Evolutionary conservation across 192 early-diverging fungal species (phyloP), one percentile per base, ranked within the genome.

Genomic region (Geosiphon pyriformis): DNA sequence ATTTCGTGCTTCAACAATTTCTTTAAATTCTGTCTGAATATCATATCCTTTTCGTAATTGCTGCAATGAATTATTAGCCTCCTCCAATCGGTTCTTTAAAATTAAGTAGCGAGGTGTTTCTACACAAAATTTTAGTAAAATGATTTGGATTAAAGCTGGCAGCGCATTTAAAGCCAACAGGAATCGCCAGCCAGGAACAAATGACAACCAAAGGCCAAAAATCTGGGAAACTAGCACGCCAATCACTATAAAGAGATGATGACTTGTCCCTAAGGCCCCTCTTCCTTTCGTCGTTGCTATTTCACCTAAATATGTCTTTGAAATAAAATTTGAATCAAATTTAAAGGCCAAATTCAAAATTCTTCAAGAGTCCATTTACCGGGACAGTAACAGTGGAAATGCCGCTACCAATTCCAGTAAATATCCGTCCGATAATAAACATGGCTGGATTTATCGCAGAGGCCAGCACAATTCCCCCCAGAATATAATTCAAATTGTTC

Each of bases 251-350:
- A 83, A 76, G 71, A 92, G 79, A 78, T 93, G 93, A 63, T 87
- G 84, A 65, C 83, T 76, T 33, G 84, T 81, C 23, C 93, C 89
- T 70, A 93, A 75, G 1, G 81, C 69, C 25, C 89, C 91, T 69
- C 90, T 79, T 26, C 79, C 75, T 20, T 76, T 77, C 4, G 86
- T 80, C 0, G 93, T 91, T 0, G 89, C 79, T 57, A 93, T 85
- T 70, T 93, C 93, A n/a, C 85, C 85, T 25, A 95, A 82, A 61
- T 92, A 93, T 18, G 90, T 85, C 1, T 81, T 82, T 30, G 84
- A 71, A 26, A 25, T 26, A 53, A 22, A 53, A 53, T 22, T 53
- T 26, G 22, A 20, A 6, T 22, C 29, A 52, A 23, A 10, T 52
- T 6, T 18, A 52, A 20, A 76, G 81, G 12, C 81, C 85, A 62